Conservation (phyloP, 169 alveolate species). For the Besnoitia besnoiti region DNA sequence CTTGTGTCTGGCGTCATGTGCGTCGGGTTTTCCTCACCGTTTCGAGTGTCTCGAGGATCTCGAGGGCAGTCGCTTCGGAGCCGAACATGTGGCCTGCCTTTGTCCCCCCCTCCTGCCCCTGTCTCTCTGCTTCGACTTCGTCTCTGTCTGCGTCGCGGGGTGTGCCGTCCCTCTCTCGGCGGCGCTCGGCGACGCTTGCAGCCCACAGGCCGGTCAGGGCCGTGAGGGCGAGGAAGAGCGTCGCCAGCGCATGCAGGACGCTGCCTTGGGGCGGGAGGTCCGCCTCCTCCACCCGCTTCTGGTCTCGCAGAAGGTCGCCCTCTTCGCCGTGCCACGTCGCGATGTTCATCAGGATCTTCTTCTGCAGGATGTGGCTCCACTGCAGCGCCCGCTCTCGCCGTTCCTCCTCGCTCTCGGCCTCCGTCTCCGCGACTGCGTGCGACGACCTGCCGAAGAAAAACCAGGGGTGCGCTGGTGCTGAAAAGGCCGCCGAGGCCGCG, state of each 20-base stretch:
- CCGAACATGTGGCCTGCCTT: neutral
- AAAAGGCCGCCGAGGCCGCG: neutral
- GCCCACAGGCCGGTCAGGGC: slow-evolving; percentile 6
- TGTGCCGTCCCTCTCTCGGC: neutral
- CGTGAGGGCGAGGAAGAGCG: neutral
- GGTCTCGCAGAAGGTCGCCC: neutral
- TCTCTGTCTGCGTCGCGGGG: neutral
- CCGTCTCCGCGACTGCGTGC: neutral
- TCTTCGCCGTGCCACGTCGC: neutral
- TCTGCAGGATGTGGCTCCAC: too few species aligned
- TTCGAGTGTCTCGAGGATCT: neutral
- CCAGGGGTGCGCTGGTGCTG: neutral
- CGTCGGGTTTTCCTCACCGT: too few species aligned
- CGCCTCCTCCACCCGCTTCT: neutral
- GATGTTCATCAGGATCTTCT: neutral
- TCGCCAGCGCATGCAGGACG: neutral
- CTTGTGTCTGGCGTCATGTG: too few species aligned
- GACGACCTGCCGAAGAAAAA: neutral
- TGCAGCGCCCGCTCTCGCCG: neutral
- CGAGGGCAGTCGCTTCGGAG: neutral
- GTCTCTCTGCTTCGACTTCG: neutral
- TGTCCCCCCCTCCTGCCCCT: neutral
- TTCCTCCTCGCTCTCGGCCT: neutral
- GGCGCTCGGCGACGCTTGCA: neutral
- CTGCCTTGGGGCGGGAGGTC: neutral